These are phyloP conservation scores for Gnomoniopsis sp. DNA, from an alignment of 2,329 filamentous ascomycete genomes.

Conservation along the genomic window DNA sequence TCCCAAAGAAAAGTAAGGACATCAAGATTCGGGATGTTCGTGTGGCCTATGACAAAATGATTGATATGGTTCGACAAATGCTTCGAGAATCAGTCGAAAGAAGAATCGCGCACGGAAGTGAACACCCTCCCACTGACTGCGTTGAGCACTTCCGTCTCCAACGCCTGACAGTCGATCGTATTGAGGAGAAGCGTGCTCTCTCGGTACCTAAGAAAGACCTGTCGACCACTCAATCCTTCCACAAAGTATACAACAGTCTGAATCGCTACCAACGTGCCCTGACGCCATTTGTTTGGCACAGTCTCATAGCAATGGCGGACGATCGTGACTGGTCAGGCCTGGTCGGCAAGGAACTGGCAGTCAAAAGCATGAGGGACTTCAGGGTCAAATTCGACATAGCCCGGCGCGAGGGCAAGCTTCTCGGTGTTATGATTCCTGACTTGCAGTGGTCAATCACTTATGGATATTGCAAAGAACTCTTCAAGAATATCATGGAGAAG, in stretches of 20 bases:
- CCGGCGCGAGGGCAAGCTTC: neutral
- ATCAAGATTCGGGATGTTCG: neutral
- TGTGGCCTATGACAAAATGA: constrained; percentile 12
- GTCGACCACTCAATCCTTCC: constrained; percentile 12
- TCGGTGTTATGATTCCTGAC: neutral
- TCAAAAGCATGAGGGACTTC: neutral
- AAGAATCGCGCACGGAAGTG: neutral
- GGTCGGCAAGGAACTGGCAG: neutral
- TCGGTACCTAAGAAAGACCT: constrained; percentile 33
- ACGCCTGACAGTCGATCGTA: neutral
- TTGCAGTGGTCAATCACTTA: neutral
- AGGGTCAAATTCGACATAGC: neutral
- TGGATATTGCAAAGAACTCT: neutral
- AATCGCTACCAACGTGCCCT: constrained; percentile 32
- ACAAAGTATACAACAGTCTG: constrained; percentile 24
- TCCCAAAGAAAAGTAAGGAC: constrained; percentile 3
- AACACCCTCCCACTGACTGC: neutral
- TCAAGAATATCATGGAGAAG: neutral
- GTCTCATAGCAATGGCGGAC: constrained; percentile 9
- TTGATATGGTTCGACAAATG: constrained; percentile 1
- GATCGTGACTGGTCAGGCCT: neutral
- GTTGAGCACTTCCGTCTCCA: neutral
- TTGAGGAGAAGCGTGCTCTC: constrained; percentile 34
- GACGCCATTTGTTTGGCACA: constrained; percentile 34
- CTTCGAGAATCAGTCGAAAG: constrained; percentile 14